Evolutionary conservation across 2,329 filamentous ascomycete genomes (phyloP).

Genomic region (Nakataea oryzae): DNA sequence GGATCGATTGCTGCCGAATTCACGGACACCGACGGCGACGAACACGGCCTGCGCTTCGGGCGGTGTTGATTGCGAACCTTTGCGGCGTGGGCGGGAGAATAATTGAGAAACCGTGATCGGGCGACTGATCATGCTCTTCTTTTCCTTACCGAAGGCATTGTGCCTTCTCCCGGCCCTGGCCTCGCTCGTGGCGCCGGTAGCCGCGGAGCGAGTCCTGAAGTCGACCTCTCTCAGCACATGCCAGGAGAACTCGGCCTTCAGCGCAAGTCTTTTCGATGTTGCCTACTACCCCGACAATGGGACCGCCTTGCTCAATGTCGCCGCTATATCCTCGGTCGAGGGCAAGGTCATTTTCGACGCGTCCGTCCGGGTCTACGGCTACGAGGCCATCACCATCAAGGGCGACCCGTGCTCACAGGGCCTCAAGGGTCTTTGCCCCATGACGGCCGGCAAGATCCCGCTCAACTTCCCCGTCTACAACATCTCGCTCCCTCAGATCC

Average conservation of each 20-base stretch:
- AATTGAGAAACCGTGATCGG: neutral
- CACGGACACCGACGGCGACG: neutral
- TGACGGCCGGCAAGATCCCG: constrained; percentile 55
- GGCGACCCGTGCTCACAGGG: constrained; percentile 59
- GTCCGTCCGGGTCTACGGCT: constrained; percentile 65
- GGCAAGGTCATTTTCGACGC: constrained; percentile 65
- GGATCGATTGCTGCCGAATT: neutral
- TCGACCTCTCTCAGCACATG: constrained; percentile 62
- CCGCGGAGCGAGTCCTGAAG: constrained; percentile 27
- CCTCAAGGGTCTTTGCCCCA: constrained; percentile 66
- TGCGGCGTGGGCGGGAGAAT: no score
- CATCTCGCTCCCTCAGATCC: constrained; percentile 51
- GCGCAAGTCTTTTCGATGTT: constrained; percentile 71
- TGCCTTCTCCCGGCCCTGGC: constrained; percentile 31
- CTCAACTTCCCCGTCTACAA: constrained; percentile 42
- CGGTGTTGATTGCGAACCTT: no score
- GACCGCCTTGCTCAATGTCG: constrained; percentile 55
- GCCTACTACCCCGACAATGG: constrained; percentile 56
- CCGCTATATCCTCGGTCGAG: constrained; percentile 62
- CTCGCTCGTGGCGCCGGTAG: constrained; percentile 11
- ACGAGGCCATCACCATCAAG: constrained; percentile 46
- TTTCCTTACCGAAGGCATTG: constrained; percentile 28
- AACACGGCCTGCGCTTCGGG: neutral
- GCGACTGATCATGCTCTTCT: constrained; percentile 11
- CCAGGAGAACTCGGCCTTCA: constrained; percentile 66